phyloP scores from a whole-genome alignment of 2,329 filamentous ascomycete species.

The Chrysosporium keratinophilum region DNA sequence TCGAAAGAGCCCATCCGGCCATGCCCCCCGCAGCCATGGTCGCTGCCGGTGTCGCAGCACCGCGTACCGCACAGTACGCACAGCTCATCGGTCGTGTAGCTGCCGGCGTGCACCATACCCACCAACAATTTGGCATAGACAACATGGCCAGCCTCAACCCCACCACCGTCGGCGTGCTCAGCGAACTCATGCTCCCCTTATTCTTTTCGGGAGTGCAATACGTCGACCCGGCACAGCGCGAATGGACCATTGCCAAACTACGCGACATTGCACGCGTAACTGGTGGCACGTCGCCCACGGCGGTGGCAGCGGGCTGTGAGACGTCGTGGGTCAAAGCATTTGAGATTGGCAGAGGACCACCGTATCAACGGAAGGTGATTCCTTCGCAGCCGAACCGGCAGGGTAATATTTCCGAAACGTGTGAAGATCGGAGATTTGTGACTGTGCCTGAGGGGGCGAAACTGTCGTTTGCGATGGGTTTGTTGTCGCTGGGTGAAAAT shows the following conservation, averaged over 20 bases:
- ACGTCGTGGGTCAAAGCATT: slow-evolving; percentile 69
- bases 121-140: slow-evolving; percentile 26
- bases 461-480: slow-evolving; percentile 65
- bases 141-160: slow-evolving; percentile 54
- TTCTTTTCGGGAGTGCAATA: slow-evolving; percentile 84
- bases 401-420: slow-evolving; percentile 21
- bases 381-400: slow-evolving; percentile 13
- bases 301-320: slow-evolving; percentile 77
- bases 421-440: slow-evolving; percentile 43
- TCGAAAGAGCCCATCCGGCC: slow-evolving; percentile 70
- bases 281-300: slow-evolving; percentile 73
- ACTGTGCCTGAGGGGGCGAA: slow-evolving; percentile 54
- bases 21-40: slow-evolving; percentile 90
- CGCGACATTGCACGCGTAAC: slow-evolving; percentile 67
- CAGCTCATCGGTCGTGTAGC: slow-evolving; percentile 69
- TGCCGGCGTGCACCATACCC: slow-evolving; percentile 52
- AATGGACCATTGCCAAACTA: slow-evolving; percentile 65
- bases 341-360: slow-evolving; percentile 62
- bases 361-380: slow-evolving; percentile 47
- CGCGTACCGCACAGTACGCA: slow-evolving; percentile 59
- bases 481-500: slow-evolving; percentile 69
- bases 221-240: slow-evolving; percentile 58
- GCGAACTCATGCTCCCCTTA: slow-evolving; percentile 69
- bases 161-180: slow-evolving; percentile 66
- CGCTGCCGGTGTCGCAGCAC: slow-evolving; percentile 67